Conservation (phyloP, 1,139 yeast genomes). For the Kurtzmaniella quercitrusa region DNA sequence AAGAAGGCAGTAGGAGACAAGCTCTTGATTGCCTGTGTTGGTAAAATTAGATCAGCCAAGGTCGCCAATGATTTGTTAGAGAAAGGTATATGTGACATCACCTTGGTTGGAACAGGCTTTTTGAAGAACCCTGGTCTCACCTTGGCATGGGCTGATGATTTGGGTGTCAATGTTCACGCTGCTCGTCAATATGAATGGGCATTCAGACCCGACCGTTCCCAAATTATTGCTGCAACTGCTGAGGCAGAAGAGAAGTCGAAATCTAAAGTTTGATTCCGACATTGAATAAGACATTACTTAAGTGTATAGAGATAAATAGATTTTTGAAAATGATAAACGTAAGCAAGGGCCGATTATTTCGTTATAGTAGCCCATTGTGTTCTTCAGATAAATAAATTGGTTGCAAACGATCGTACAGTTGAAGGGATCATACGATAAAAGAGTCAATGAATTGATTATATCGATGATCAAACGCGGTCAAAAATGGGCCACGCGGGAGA, state of each 20-base stretch:
- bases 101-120: constrained; percentile 42
- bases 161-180: constrained; percentile 37
- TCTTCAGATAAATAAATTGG: no score
- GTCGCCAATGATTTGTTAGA: constrained; percentile 36
- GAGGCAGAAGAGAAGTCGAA: constrained; percentile 2
- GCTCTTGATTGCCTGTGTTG: constrained; percentile 43
- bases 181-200: constrained; percentile 35
- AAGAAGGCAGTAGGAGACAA: constrained; percentile 42
- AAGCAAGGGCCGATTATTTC: no score
- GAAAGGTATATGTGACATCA: constrained; percentile 41
- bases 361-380: no score
- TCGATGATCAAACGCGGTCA: no score
- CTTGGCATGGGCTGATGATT: constrained; percentile 46
- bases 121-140: constrained; percentile 47
- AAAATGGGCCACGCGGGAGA: no score
- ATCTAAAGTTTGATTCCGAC: no score
- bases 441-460: no score
- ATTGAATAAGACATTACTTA: no score
- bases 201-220: constrained; percentile 2
- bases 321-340: no score
- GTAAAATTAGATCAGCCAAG: constrained; percentile 31
- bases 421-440: no score
- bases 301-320: no score
- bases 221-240: constrained; percentile 1
- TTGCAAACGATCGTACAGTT: no score